phyloP scores from a whole-genome alignment of 495 filamentous ascomycete species.

The Daldinia vernicosa region DNA sequence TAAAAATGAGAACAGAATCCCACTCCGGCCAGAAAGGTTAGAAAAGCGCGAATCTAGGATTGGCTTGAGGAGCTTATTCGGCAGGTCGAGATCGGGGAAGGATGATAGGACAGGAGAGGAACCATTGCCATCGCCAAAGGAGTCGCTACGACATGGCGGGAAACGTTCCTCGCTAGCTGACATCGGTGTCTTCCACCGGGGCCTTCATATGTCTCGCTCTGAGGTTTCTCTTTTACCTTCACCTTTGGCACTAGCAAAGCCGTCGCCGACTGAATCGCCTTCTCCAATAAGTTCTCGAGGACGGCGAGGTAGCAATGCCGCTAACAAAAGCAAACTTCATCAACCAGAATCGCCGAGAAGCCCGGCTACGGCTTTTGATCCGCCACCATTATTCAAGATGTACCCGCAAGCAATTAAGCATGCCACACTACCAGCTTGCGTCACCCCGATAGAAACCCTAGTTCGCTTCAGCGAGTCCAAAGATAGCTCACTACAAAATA shows the following conservation, averaged over 20 bases:
- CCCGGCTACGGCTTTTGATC: constrained; percentile 66
- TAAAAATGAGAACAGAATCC: constrained; percentile 32
- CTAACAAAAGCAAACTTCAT: constrained; percentile 21
- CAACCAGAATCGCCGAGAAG: constrained; percentile 21
- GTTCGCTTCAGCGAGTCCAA: constrained; percentile 67
- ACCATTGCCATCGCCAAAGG: constrained; percentile 32
- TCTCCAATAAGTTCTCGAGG: constrained; percentile 5
- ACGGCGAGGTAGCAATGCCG: constrained; percentile 22
- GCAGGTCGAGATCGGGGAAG: constrained; percentile 47
- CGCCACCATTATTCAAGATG: constrained; percentile 88
- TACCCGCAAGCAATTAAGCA: constrained; percentile 80
- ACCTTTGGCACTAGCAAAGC: constrained; percentile 20
- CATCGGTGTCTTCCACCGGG: constrained; percentile 54
- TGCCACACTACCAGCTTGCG: constrained; percentile 61
- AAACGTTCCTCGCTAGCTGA: constrained; percentile 56
- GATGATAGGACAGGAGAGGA: constrained; percentile 41
- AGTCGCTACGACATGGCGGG: constrained; percentile 44
- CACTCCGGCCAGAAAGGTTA: constrained; percentile 35
- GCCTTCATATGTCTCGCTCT: constrained; percentile 51
- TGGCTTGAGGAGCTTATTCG: constrained; percentile 60
- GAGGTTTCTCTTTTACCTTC: constrained; percentile 49
- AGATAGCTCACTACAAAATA: constrained; percentile 54
- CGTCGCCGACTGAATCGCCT: not conserved
- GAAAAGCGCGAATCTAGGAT: constrained; percentile 57
- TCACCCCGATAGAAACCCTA: constrained; percentile 64